phyloP scores from a whole-genome alignment of 1,284 basidiomycete species.

The Mycena sp. region DNA sequence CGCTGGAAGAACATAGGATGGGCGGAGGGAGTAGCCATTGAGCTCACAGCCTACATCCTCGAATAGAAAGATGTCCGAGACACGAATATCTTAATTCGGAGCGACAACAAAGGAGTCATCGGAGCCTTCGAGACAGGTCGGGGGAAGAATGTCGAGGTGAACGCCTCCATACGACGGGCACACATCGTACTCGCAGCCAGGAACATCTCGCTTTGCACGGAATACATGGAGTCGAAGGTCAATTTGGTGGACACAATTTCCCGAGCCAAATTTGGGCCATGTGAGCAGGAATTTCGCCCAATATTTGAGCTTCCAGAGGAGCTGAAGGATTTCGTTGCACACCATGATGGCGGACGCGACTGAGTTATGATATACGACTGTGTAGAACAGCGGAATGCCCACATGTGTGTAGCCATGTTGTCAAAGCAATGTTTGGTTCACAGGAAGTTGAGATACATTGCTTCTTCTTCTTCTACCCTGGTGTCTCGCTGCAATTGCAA shows the following conservation, averaged over 20 bases:
- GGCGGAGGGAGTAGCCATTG: constrained; percentile 7
- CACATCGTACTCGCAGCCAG: background rate
- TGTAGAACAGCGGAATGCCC: too few species aligned
- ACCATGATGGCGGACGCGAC: too few species aligned
- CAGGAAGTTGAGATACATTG: too few species aligned
- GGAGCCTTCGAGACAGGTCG: constrained; percentile 12
- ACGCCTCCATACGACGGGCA: constrained; percentile 6
- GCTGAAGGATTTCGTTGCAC: background rate
- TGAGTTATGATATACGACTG: too few species aligned
- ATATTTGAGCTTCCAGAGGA: background rate
- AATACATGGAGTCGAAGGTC: constrained; percentile 7
- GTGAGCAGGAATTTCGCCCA: background rate
- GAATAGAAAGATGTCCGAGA: background rate
- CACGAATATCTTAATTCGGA: background rate
- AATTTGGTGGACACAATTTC: constrained; percentile 6
- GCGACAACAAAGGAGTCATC: constrained; percentile 24
- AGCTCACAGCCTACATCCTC: background rate
- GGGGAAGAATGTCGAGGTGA: constrained; percentile 6
- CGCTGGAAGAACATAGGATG: constrained; percentile 5
- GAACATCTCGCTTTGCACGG: constrained; percentile 2
- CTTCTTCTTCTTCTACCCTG: too few species aligned
- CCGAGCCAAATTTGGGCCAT: background rate
- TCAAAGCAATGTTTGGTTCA: too few species aligned
- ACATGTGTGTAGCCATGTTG: too few species aligned
- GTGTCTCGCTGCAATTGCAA: too few species aligned